Conservation (phyloP, 192 early-diverging fungal species). For the Podila clonocystis region DNA sequence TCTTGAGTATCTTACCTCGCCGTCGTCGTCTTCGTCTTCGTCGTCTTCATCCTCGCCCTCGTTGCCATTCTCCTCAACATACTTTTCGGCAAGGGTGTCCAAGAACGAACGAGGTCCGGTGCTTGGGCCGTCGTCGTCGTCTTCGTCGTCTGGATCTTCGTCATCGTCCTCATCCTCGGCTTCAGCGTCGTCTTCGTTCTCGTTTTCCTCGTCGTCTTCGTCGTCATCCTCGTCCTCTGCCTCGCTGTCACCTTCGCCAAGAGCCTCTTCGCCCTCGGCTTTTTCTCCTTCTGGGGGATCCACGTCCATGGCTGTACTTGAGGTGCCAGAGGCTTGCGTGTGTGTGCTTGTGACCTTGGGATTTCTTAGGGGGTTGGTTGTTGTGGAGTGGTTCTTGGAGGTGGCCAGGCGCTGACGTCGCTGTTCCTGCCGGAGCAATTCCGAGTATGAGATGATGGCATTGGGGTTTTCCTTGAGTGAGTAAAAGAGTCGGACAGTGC, state of each 20-base stretch:
- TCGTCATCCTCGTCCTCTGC: slow-evolving; percentile 2
- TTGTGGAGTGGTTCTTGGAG: not conserved
- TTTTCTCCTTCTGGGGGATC: slow-evolving; percentile 40
- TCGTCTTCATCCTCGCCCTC: slow-evolving; percentile 24
- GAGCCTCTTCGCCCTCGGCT: slow-evolving; percentile 27
- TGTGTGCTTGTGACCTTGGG: slow-evolving; percentile 14
- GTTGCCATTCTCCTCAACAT: slow-evolving; percentile 8
- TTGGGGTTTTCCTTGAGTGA: slow-evolving; percentile 43
- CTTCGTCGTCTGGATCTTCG: slow-evolving; percentile 23
- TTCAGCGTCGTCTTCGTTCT: slow-evolving; percentile 33
- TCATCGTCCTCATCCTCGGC: slow-evolving; percentile 26
- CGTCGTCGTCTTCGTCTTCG: slow-evolving; percentile 33
- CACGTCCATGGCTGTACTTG: slow-evolving; percentile 33
- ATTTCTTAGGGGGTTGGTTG: slow-evolving; percentile 26
- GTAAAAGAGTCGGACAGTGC: slow-evolving; percentile 32
- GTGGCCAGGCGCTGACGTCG: slow-evolving; percentile 4
- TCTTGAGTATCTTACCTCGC: slow-evolving; percentile 16
- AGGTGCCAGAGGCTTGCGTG: not conserved
- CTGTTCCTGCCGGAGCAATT: slow-evolving; percentile 40
- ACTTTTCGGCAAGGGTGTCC: slow-evolving; percentile 26
- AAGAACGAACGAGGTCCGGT: slow-evolving; percentile 25
- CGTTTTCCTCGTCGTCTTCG: slow-evolving; percentile 5
- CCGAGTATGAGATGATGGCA: slow-evolving; percentile 44
- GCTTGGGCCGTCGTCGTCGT: slow-evolving; percentile 28
- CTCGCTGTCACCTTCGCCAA: slow-evolving; percentile 17